These are phyloP conservation scores for Naganishia liquefaciens DNA, from an alignment of 1,284 basidiomycete genomes.

Conservation along the genomic window DNA sequence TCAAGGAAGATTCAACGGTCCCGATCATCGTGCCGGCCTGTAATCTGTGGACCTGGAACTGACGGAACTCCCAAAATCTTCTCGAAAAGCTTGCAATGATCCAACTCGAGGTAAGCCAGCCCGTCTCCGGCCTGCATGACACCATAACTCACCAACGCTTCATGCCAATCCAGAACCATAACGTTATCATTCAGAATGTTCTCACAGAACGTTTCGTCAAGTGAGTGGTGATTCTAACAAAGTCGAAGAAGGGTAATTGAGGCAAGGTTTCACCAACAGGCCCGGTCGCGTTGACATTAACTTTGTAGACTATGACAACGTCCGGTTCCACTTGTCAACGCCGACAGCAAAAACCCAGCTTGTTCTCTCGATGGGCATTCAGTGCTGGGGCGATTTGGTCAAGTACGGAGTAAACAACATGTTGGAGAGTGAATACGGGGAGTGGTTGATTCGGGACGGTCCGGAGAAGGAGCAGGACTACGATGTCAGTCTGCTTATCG, in stretches of 20 bases:
- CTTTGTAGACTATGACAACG: conserved; percentile 97
- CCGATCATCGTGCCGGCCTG: no score
- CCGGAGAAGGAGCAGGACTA: conserved; percentile 73
- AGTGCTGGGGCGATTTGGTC: conserved; percentile 93
- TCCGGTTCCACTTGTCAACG: conserved; percentile 89
- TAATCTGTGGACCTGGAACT: no score
- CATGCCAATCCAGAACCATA: conserved; percentile 67
- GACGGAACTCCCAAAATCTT: no score
- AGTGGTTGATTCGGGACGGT: conserved; percentile 54
- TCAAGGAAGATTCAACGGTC: background rate
- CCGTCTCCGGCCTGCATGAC: conserved; percentile 31
- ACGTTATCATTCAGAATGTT: conserved; percentile 88
- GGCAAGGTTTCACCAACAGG: conserved; percentile 56
- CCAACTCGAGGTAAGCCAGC: conserved; percentile 63
- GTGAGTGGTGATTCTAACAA: conserved; percentile 57
- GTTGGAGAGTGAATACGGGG: conserved; percentile 80
- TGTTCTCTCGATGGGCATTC: conserved; percentile 91
- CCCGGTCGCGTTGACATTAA: conserved; percentile 87
- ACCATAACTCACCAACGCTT: conserved; percentile 23
- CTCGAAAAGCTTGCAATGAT: conserved; percentile 59
- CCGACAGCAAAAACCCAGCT: conserved; percentile 75
- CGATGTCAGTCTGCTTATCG: conserved; percentile 82
- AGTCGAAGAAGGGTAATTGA: background rate
- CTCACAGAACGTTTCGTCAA: conserved; percentile 84
- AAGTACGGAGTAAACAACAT: conserved; percentile 82